Percentiles rank a stretch among this genome's conserved stretches.
Evolutionary conservation across 495 filamentous ascomycete species (phyloP).

Genomic region (Penicillium robsamsonii): DNA sequence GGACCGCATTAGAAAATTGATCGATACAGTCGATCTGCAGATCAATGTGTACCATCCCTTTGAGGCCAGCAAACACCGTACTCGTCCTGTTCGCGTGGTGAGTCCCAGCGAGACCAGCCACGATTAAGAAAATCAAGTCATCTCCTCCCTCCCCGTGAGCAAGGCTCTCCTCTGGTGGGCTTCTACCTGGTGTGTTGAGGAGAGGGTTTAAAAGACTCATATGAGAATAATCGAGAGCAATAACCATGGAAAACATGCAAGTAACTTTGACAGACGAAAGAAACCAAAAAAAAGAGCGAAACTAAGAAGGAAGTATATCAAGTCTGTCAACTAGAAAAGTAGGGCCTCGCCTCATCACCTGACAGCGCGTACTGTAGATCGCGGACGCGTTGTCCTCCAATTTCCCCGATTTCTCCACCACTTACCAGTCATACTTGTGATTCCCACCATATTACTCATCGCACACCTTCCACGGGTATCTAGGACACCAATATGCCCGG

Average conservation of each 20-base stretch:
- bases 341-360: conserved; percentile 28
- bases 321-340: background rate
- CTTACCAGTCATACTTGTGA: conserved; percentile 1
- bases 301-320: background rate
- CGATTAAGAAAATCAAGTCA: background rate
- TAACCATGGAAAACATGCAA: background rate
- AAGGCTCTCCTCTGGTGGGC: background rate
- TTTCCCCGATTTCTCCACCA: background rate
- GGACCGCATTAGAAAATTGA: background rate
- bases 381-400: conserved; percentile 9
- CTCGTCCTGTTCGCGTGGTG: background rate
- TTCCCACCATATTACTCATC: background rate
- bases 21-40: background rate
- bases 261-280: background rate
- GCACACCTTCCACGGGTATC: background rate
- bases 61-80: background rate
- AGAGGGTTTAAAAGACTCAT: background rate
- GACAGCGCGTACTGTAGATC: conserved; percentile 32
- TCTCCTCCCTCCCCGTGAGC: background rate
- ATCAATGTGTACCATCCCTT: conserved; percentile 1
- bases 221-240: background rate
- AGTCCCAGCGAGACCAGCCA: background rate
- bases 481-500: conserved; percentile 32
- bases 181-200: background rate
- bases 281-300: background rate